Evolutionary conservation across 192 early-diverging fungal genomes (phyloP).

Genomic region (Phlyctochytrium arcticum): DNA sequence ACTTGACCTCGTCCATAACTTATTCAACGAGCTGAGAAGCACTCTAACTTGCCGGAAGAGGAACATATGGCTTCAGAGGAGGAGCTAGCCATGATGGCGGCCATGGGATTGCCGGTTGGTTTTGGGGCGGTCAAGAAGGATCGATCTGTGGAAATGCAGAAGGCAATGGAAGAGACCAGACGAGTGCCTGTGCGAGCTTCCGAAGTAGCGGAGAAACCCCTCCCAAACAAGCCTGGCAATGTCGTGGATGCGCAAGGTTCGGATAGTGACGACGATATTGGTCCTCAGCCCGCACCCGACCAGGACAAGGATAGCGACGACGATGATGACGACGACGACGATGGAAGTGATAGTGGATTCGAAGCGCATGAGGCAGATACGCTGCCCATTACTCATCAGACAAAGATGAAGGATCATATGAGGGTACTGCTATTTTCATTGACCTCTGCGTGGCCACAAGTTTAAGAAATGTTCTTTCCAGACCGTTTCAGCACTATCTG

Average conservation of each 20-base stretch:
- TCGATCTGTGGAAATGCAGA: not conserved
- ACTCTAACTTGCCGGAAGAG: not conserved
- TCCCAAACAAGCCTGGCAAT: constrained; percentile 4
- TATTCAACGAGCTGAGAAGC: too few species aligned
- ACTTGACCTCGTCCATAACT: too few species aligned
- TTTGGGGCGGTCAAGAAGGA: constrained; percentile 24
- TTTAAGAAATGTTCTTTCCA: constrained; percentile 18
- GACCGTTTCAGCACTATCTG: constrained; percentile 72
- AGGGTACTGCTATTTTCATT: constrained; percentile 42
- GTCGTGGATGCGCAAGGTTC: not conserved
- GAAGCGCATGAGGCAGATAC: constrained; percentile 28
- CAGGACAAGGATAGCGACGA: constrained; percentile 24
- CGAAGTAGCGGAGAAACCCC: not conserved
- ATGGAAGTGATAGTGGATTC: constrained; percentile 26
- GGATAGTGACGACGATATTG: not conserved
- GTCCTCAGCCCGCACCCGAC: not conserved
- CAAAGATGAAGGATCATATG: constrained; percentile 60
- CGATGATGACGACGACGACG: constrained; percentile 38
- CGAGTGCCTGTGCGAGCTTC: not conserved
- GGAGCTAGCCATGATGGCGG: constrained; percentile 31
- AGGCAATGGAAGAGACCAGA: constrained; percentile 18
- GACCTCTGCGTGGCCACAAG: not conserved
- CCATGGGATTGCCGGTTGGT: constrained; percentile 31
- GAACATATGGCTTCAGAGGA: constrained; percentile 11
- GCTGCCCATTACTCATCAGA: constrained; percentile 67